phyloP scores from a whole-genome alignment of 495 filamentous ascomycete genomes.

The Penicillium diatomitis region DNA sequence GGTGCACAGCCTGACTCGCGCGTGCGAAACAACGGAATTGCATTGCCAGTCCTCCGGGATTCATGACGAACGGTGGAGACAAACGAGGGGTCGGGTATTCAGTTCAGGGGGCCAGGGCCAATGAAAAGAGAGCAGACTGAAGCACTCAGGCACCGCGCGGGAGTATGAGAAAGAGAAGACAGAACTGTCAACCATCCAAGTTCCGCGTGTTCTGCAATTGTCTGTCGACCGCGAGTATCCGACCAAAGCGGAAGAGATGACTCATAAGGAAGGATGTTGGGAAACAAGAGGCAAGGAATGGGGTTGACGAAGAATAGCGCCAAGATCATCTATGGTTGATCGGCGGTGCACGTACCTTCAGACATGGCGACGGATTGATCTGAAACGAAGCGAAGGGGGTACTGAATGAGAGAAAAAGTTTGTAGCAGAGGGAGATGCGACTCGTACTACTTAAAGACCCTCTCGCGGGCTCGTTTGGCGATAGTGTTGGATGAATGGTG shows the following conservation, averaged over 20 bases:
- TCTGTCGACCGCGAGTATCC: constrained; percentile 2
- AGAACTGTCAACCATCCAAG: too few species aligned
- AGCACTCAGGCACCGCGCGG: not conserved
- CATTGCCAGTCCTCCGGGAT: constrained; percentile 14
- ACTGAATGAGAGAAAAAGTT: not conserved
- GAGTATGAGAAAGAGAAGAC: not conserved
- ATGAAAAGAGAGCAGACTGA: not conserved
- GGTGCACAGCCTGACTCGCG: not conserved
- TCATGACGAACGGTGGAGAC: constrained; percentile 16
- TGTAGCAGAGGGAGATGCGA: not conserved
- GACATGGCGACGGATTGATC: not conserved
- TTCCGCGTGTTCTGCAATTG: not conserved
- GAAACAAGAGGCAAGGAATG: not conserved
- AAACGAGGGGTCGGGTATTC: constrained; percentile 2
- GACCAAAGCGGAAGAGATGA: not conserved
- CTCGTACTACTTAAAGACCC: not conserved
- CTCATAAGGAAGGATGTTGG: not conserved
- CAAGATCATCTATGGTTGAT: constrained; percentile 6
- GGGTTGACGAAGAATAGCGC: constrained; percentile 5
- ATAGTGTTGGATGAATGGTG: not conserved
- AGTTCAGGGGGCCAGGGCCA: constrained; percentile 1
- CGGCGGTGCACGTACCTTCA: constrained; percentile 14
- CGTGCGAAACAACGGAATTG: constrained; percentile 9
- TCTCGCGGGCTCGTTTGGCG: too few species aligned
- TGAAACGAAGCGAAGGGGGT: not conserved